phyloP scores from a whole-genome alignment of 768 basidiomycete species.

The Hericium erinaceus region DNA sequence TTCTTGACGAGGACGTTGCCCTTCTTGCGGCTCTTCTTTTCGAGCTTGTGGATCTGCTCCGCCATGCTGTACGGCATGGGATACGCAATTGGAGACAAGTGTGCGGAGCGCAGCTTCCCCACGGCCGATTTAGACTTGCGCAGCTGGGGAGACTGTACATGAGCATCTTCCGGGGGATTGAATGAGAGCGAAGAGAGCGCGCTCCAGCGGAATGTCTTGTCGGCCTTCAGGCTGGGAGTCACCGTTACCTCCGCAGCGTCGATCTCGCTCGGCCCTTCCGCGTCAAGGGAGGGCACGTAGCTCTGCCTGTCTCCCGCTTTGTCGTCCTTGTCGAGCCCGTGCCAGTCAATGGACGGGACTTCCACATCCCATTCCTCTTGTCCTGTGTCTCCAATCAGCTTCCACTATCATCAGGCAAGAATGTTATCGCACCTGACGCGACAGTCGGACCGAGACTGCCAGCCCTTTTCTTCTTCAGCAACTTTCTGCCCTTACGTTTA shows the following conservation, averaged over 20 bases:
- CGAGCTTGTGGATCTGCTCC: background rate
- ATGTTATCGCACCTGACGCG: background rate
- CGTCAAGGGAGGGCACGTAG: no score
- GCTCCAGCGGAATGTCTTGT: slow-evolving; percentile 14
- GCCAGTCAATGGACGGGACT: slow-evolving; percentile 9
- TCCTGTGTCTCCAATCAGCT: no score
- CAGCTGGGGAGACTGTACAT: background rate
- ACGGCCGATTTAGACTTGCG: background rate
- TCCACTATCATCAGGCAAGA: no score
- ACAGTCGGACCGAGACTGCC: background rate
- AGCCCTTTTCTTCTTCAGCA: background rate
- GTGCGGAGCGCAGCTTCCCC: background rate
- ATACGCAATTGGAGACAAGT: background rate
- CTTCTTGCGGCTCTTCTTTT: background rate
- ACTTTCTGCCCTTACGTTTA: background rate
- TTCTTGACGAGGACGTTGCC: background rate
- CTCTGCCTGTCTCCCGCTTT: background rate
- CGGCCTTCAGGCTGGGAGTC: slow-evolving; percentile 3
- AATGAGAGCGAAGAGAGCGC: slow-evolving; percentile 3
- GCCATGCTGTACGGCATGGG: background rate
- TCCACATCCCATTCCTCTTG: background rate
- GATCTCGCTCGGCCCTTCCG: no score
- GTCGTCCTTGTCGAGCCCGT: slow-evolving; percentile 11
- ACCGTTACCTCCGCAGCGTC: background rate
- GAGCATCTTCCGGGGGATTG: background rate